Evolutionary conservation across 495 filamentous ascomycete genomes (phyloP).

Genomic region (Trichocladium uniseriatum): DNA sequence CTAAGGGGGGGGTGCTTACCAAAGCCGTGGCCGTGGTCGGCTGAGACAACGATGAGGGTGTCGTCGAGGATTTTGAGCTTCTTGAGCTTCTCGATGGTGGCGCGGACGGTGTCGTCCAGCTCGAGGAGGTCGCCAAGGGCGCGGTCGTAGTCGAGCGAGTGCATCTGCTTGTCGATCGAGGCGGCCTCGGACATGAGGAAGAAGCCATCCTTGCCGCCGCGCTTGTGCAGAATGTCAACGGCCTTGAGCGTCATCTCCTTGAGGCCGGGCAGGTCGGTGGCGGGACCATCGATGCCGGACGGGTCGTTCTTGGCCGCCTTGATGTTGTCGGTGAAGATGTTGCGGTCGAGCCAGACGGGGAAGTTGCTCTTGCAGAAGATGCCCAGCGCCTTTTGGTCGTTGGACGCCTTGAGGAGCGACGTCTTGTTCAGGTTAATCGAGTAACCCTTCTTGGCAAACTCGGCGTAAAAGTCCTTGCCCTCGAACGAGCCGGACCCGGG

Average conservation of each 20-base stretch:
- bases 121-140: constrained; percentile 67
- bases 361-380: constrained; percentile 59
- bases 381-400: constrained; percentile 50
- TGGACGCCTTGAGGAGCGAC: constrained; percentile 41
- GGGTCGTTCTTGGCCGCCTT: constrained; percentile 51
- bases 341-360: constrained; percentile 64
- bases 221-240: constrained; percentile 56
- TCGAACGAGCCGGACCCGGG: constrained; percentile 43
- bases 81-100: constrained; percentile 54
- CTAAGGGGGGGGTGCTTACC: constrained; percentile 19
- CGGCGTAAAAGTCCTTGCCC: constrained; percentile 56
- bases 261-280: constrained; percentile 59
- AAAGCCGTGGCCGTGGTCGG: constrained; percentile 72
- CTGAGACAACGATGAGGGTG: constrained; percentile 61
- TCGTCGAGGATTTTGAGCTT: constrained; percentile 48
- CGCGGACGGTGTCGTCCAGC: constrained; percentile 63
- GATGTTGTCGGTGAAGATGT: constrained; percentile 57
- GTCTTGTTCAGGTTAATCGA: constrained; percentile 58
- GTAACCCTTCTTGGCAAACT: constrained; percentile 58
- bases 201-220: constrained; percentile 56
- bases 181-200: constrained; percentile 72
- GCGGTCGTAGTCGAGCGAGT: constrained; percentile 64
- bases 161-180: constrained; percentile 75
- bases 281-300: constrained; percentile 45
- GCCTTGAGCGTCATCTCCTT: constrained; percentile 79